Evolutionary conservation across 495 filamentous ascomycete genomes (phyloP), one percentile per base, ranked within the genome.

Genomic region (Evernia prunastri): DNA sequence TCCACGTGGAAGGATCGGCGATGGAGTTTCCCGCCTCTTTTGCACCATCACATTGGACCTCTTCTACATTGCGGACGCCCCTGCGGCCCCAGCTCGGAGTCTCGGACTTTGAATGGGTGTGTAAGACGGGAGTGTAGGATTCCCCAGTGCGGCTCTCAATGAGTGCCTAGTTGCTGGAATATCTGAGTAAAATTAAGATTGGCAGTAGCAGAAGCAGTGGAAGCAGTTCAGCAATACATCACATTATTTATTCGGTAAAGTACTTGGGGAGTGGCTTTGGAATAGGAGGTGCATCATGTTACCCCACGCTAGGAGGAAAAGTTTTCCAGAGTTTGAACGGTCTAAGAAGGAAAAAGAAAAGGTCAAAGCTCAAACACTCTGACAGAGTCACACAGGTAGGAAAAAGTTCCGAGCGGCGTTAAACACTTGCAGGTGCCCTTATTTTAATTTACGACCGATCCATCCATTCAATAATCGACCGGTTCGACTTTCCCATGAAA

Each of bases 1-100:
- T 63, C 60, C 60, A 63, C 60, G 60, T 63, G 60, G 40, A 17
- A n/a, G 2, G 60, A 63, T 56, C 49, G 49, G 35, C 60, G 51
- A 63, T 40, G 12, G 29, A 27, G 18, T 40, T 8, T 23, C n/a
- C 18, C 13, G 49, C 45, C 31, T 37, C 43, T 33, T 11, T 43
- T 25, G 45, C 47, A 47, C 20, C 27, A 40, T 63, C 23, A 42
- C 49, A 56, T 63, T 63, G 51, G 37, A 4, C 13, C 27, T 53
- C 49, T 27, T 17, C 25, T 25, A 17, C 12, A 29, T 4, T 9
- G 17, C 20, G 49, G 2, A 0, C 6, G 0, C 23, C 13, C 49
- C 13, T 53, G 27, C 49, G 13, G 27, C 27, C 25, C 25, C 49
- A 27, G 27, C 25, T 53, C 25, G 49, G 49, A 31, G 25, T 31